A percentile compares a stretch with the other conserved stretches of the same genome.
Conservation (phyloP, 1,284 basidiomycete genomes). For the Phellopilus nigrolimitatus region DNA sequence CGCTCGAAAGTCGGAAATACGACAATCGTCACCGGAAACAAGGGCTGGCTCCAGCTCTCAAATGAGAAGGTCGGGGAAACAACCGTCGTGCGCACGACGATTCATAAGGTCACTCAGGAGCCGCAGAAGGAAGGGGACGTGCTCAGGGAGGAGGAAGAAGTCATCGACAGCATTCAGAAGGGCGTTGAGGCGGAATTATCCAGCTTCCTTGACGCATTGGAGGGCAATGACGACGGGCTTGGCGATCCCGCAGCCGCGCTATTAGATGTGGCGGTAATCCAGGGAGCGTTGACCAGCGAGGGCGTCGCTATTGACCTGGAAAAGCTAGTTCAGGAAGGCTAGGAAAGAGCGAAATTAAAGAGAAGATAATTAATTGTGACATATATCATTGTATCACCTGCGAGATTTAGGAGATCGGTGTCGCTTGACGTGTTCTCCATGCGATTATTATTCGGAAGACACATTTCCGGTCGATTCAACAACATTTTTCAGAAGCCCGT, state of each 20-base stretch:
- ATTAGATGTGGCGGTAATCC: slow-evolving; percentile 70
- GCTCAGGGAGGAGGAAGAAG: slow-evolving; percentile 43
- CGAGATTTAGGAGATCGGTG: too few species aligned
- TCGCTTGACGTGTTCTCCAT: too few species aligned
- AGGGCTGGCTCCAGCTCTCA: slow-evolving; percentile 54
- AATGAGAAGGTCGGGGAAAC: slow-evolving; percentile 27
- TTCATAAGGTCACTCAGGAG: slow-evolving; percentile 34
- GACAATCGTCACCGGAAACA: slow-evolving; percentile 53
- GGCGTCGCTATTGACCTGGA: slow-evolving; percentile 57
- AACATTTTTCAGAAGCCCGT: too few species aligned
- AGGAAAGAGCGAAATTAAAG: background rate
- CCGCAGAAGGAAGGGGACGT: slow-evolving; percentile 40
- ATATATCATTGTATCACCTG: background rate
- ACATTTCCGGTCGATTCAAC: too few species aligned
- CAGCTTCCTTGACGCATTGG: slow-evolving; percentile 54
- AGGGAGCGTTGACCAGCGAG: slow-evolving; percentile 69
- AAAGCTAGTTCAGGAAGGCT: slow-evolving; percentile 9
- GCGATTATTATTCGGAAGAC: too few species aligned
- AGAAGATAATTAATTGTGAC: background rate
- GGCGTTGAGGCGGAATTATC: slow-evolving; percentile 60
- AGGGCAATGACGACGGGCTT: slow-evolving; percentile 37
- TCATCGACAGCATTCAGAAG: slow-evolving; percentile 40
- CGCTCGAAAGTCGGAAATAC: slow-evolving; percentile 32
- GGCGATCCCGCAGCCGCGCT: slow-evolving; percentile 57
- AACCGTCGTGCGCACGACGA: slow-evolving; percentile 34